These are phyloP conservation scores for Meyerozyma elateridarum DNA, from an alignment of 1,139 yeast species.

Conservation along the genomic window DNA sequence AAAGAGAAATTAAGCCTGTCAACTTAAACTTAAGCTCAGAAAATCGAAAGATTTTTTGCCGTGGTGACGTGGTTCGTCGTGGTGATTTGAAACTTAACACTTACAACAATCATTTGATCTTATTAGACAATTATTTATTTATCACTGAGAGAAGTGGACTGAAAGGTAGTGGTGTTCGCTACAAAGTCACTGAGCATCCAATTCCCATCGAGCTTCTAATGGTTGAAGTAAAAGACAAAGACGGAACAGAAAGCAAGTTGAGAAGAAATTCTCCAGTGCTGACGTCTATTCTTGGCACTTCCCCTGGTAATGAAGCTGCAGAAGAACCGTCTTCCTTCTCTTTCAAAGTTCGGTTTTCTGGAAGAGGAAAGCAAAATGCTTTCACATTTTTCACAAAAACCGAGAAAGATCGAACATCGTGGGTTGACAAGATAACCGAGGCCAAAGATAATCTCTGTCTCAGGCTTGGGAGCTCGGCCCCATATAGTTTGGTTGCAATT, in stretches of 20 bases:
- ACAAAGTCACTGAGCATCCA: slow-evolving; percentile 51
- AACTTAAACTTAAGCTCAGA: slow-evolving; percentile 53
- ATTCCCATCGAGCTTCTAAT: slow-evolving; percentile 57
- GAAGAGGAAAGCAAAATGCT: slow-evolving; percentile 37
- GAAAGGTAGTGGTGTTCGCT: slow-evolving; percentile 19
- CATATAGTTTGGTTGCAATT: slow-evolving; percentile 50
- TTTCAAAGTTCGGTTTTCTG: slow-evolving; percentile 41
- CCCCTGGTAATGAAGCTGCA: slow-evolving; percentile 19
- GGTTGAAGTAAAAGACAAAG: slow-evolving; percentile 42
- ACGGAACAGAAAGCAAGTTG: slow-evolving; percentile 5
- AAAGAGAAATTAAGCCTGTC: slow-evolving; percentile 32
- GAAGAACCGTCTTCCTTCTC: slow-evolving; percentile 39
- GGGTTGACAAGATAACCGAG: slow-evolving; percentile 53
- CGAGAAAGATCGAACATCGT: slow-evolving; percentile 49
- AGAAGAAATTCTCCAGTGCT: slow-evolving; percentile 1
- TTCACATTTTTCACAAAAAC: slow-evolving; percentile 57
- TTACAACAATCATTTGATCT: slow-evolving; percentile 47
- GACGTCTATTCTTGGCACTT: background rate
- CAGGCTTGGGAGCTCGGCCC: slow-evolving; percentile 43
- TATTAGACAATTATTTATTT: slow-evolving; percentile 69
- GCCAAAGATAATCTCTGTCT: slow-evolving; percentile 53
- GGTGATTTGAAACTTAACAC: slow-evolving; percentile 59
- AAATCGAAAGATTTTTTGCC: slow-evolving; percentile 51
- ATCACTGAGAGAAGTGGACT: slow-evolving; percentile 49
- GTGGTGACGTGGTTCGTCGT: slow-evolving; percentile 60